Evolutionary conservation across 2,329 filamentous ascomycete species (phyloP), one percentile per base, ranked within the genome.

Genomic region (Ambrosiella cleistominuta): DNA sequence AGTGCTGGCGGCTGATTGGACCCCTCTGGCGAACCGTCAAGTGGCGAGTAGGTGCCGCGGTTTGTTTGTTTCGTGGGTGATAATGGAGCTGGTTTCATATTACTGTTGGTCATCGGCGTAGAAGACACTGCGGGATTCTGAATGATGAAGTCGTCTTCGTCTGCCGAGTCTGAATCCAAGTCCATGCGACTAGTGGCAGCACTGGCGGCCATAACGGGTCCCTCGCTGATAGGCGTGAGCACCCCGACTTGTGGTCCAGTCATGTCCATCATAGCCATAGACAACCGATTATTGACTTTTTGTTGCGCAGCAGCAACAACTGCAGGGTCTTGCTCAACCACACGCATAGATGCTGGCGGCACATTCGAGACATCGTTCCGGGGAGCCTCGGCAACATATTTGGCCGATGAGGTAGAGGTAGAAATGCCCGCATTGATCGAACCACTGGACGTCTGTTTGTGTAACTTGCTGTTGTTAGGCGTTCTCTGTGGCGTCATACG

Each of bases 161-260:
- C 71, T 7, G 75, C 74, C 4, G 78, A 78, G 56, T 86, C 84
- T 51, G 85, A 84, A 64, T 88, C 85, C 11, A 88, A 73, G 57
- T 83, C 81, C 62, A 83, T 74, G 27, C 83, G 79, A 13, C 78
- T 71, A 62, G 80, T 82, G 1, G 81, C 76, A 63, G 39, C 56
- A n/a, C 27, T 60, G 35, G 37, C 51, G 1, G 54, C 76, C 75
- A 59, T 79, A 49, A 76, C 72, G 12, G 60, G 42, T 3, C 50
- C 45, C 45, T 59, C 57, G 35, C 42, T 59, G 13, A 59, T 59
- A 38, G 57, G 39, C 13, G 42, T 51, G 37, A 59, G 27, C 27
- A 38, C 47, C 27, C 35, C 36, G 15, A 47, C 35, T 15, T 47
- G 11, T 8, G 44, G n/a, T 17, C n/a, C 19, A n/a, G 38, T 7